Base-by-base conservation (phyloP, 441 rosid genomes). In the Manihot esculenta region DNA sequence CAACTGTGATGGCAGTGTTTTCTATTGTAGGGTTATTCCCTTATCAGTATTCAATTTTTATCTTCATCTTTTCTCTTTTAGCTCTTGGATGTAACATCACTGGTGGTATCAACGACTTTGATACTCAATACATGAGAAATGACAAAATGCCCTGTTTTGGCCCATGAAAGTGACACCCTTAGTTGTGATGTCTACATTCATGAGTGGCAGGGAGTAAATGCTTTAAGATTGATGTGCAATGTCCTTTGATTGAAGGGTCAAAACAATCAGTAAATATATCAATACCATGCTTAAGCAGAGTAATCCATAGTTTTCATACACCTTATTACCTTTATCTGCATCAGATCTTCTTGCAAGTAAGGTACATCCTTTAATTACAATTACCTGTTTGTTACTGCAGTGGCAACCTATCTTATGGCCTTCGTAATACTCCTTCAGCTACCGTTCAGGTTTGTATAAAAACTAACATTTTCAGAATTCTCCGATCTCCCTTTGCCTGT, bases 361-460 rank as follows among this genome's bases (percentile, higher is more conserved):
- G 17, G 18, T n/a, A 11, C 18, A 23, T 62, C 64, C 54, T 57
- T 60, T 62, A 23, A 61, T 76, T 69, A 62, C 67, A 27, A 30
- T 79, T 66, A 72, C 56, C n/a, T 66, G 73, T 75, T 74, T 67
- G 71, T 49, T 47, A 66, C 62, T 88, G 94, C 66, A 92, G 98
- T 74, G 98, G 94, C 66, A 89, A 82, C 74, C 77, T 83, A 69
- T 95, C 99, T 11, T 86, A 73, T 78, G 99, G 96, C 72, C 94
- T 92, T 72, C 93, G 98, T 67, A 92, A 89, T 82, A 87, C 96
- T 81, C 84, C 89, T 68, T 83, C 86, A 47, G 89, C 94, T 55
- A 86, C 90, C 57, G 76, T 92, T 66, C 72, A 66, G 88, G 98
- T 92, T 79, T 76, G 85, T 73, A 56, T 67, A 30, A 21, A 35